A percentile compares a stretch with the other conserved stretches of the same genome.
Evolutionary conservation across 495 filamentous ascomycete species (phyloP).

Genomic region (Cercophora scortea): DNA sequence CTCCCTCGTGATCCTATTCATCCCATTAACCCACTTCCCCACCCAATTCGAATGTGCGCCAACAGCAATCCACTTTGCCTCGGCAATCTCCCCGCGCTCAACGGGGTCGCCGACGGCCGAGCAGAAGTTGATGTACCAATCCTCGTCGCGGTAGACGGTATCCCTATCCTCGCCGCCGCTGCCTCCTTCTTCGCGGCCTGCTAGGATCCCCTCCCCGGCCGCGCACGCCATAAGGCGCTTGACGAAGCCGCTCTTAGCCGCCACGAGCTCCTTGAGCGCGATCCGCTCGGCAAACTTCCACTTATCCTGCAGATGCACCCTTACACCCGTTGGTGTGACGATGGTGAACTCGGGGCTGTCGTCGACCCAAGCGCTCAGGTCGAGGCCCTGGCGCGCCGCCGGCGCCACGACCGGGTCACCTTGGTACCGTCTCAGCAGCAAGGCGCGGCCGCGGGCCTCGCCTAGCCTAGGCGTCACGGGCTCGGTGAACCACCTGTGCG

Average conservation of each 20-base stretch:
- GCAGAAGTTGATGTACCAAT: slow-evolving; percentile 26
- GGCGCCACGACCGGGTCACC: slow-evolving; percentile 53
- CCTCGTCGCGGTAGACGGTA: not conserved
- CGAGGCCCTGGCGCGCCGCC: slow-evolving; percentile 66
- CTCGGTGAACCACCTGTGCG: slow-evolving; percentile 62
- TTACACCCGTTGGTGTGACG: slow-evolving; percentile 11
- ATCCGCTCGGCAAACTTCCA: slow-evolving; percentile 22
- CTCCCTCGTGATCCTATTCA: slow-evolving; percentile 17
- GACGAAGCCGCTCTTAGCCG: slow-evolving; percentile 16
- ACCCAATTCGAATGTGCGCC: slow-evolving; percentile 18
- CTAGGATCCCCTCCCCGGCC: not conserved
- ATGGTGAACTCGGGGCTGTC: slow-evolving; percentile 57
- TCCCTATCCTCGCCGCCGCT: not conserved
- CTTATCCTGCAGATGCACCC: slow-evolving; percentile 21
- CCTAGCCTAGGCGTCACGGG: slow-evolving; percentile 69
- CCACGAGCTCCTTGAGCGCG: slow-evolving; percentile 16
- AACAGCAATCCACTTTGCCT: slow-evolving; percentile 25
- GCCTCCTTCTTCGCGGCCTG: no score
- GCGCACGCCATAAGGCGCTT: slow-evolving; percentile 15
- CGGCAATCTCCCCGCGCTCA: slow-evolving; percentile 23
- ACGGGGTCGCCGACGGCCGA: slow-evolving; percentile 23
- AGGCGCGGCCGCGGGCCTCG: slow-evolving; percentile 69
- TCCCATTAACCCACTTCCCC: slow-evolving; percentile 17
- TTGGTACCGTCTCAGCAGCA: slow-evolving; percentile 73
- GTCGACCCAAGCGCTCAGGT: slow-evolving; percentile 71